A percentile compares a stretch with the other conserved stretches of the same genome.
Evolutionary conservation across 768 basidiomycete species (phyloP).

Genomic region (Mrakia gelida): DNA sequence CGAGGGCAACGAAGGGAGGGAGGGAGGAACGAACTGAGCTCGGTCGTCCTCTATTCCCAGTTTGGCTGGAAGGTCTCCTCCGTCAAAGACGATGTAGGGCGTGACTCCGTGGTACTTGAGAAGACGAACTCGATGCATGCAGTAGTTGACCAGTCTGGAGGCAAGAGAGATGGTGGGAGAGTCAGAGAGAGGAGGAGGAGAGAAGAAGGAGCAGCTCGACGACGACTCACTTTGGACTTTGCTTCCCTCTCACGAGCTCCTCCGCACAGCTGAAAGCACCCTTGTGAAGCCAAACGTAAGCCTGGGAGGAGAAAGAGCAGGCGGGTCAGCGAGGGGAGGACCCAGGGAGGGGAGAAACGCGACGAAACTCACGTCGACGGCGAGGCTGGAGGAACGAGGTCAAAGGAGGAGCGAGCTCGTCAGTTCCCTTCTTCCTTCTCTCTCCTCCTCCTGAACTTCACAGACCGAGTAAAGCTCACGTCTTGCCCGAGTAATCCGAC

Average conservation of each 20-base stretch:
- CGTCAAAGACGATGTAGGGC: constrained; percentile 93
- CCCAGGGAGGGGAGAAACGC: neutral
- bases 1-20: neutral
- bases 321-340: neutral
- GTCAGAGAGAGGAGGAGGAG: neutral
- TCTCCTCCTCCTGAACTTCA: neutral
- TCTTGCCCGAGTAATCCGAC: constrained; percentile 75
- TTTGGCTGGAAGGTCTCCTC: constrained; percentile 92
- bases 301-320: constrained; percentile 33
- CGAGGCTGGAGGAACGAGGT: constrained; percentile 50
- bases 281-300: constrained; percentile 65
- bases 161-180: neutral
- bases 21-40: constrained; percentile 47
- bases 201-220: neutral
- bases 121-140: constrained; percentile 85
- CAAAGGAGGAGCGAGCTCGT: neutral
- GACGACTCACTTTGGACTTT: constrained; percentile 67
- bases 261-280: constrained; percentile 86
- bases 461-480: constrained; percentile 41
- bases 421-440: constrained; percentile 27
- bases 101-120: constrained; percentile 75
- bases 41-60: constrained; percentile 79
- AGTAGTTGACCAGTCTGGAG: constrained; percentile 87
- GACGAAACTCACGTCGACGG: constrained; percentile 62
- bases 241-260: constrained; percentile 78